phyloP scores from a whole-genome alignment of 805 yeast genomes.

The Lipomyces japonicus region DNA sequence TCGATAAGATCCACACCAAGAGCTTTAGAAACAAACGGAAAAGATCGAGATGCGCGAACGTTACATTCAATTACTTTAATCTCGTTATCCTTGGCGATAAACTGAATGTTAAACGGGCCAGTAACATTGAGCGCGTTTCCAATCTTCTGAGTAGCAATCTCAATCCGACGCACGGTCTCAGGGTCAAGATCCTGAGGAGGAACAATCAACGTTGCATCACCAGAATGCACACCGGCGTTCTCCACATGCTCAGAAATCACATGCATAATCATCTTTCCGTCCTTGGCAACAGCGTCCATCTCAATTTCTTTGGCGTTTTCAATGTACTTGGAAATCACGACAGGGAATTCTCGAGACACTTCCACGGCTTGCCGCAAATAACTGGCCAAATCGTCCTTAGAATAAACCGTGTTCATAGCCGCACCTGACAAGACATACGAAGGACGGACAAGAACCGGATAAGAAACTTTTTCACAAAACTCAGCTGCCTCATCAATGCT shows the following conservation, averaged over 20 bases:
- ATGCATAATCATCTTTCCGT: slow-evolving; percentile 93
- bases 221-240: slow-evolving; percentile 99
- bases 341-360: slow-evolving; percentile 97
- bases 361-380: slow-evolving; percentile 92
- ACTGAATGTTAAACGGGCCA: slow-evolving; percentile 96
- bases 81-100: slow-evolving; percentile 91
- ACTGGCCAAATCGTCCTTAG: slow-evolving; percentile 79
- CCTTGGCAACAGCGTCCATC: slow-evolving; percentile 96
- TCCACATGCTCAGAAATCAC: slow-evolving; percentile 98
- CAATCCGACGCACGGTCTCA: slow-evolving; percentile 84
- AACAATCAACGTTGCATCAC: slow-evolving; percentile 95
- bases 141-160: slow-evolving; percentile 91
- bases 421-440: slow-evolving; percentile 97
- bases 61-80: slow-evolving; percentile 98
- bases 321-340: slow-evolving; percentile 92
- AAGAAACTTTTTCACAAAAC: slow-evolving; percentile 84
- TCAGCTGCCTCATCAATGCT: slow-evolving; percentile 87
- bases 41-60: slow-evolving; percentile 98
- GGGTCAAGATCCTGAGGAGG: slow-evolving; percentile 95
- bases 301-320: slow-evolving; percentile 97
- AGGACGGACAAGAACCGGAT: slow-evolving; percentile 96
- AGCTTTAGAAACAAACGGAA: slow-evolving; percentile 97
- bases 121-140: slow-evolving; percentile 93
- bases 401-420: slow-evolving; percentile 96
- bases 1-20: slow-evolving; percentile 95